A percentile compares a stretch with the other conserved stretches of the same genome.
Evolutionary conservation across 352 stramenopile genomes (phyloP).

Genomic region (Phytophthora pistaciae): DNA sequence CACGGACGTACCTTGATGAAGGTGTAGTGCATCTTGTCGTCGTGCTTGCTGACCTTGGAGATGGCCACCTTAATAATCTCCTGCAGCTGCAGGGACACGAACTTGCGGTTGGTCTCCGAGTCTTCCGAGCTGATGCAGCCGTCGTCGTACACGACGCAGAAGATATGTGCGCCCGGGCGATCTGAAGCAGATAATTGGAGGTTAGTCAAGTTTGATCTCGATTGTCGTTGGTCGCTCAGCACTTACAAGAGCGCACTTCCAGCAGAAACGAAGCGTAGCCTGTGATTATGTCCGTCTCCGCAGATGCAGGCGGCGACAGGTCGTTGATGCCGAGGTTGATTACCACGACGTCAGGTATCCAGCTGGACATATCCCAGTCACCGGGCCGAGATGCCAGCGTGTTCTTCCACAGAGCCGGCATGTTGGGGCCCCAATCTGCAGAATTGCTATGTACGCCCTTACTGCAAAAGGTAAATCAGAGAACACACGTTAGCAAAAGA

Average conservation of each 20-base stretch:
- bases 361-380: conserved; percentile 80
- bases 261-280: conserved; percentile 77
- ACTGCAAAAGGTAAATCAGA: conserved; percentile 36
- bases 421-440: conserved; percentile 85
- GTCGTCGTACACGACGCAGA: conserved; percentile 89
- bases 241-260: conserved; percentile 84
- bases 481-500: conserved; percentile 2
- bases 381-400: conserved; percentile 79
- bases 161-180: conserved; percentile 84
- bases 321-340: conserved; percentile 89
- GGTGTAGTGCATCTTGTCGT: conserved; percentile 85
- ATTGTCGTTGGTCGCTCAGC: neutral
- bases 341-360: conserved; percentile 84
- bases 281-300: conserved; percentile 85
- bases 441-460: conserved; percentile 90
- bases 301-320: conserved; percentile 83
- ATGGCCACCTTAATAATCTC: conserved; percentile 90
- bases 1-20: conserved; percentile 73
- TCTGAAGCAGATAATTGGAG: conserved; percentile 41
- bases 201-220: neutral
- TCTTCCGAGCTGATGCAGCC: conserved; percentile 85
- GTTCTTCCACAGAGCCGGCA: conserved; percentile 86
- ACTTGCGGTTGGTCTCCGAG: conserved; percentile 76
- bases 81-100: conserved; percentile 82
- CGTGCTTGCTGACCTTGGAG: conserved; percentile 78